Evolutionary conservation across 2,329 filamentous ascomycete species (phyloP), one percentile per base, ranked within the genome.

Genomic region (Phialocephala sp.): DNA sequence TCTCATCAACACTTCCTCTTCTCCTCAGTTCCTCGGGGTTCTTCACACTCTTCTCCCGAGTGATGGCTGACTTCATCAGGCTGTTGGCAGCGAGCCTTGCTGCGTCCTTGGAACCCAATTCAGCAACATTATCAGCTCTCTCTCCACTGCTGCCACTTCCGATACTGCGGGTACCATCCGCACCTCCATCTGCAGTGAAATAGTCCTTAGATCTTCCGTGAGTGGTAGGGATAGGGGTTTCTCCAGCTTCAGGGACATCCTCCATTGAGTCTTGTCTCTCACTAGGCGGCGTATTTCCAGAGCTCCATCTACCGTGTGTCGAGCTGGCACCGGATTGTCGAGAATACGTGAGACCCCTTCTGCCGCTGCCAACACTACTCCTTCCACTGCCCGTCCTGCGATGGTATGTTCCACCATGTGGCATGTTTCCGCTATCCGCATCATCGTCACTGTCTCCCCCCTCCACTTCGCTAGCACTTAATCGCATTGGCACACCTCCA

Each of bases 381-480:
- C 91, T 85, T 22, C 91, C 91, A 73, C 90, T 93, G 55, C 90
- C 89, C 24, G 87, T 91, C 69, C 91, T 83, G 68, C 87, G 87
- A 78, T 94, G 91, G 69, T 88, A 83, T 79, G 84, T 73, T 66
- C 82, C 83, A 71, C 81, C 78, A 72, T 68, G 62, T 35, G 55
- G 50, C 75, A 59, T 78, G 76, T 39, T 80, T 20, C 69, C 69
- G 76, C 80, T 70, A 71, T 78, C 76, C 50, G 90, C 89, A 58
- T 92, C 91, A 52, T 92, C 91, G 60, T 93, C 91, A 75, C 89
- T 92, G 72, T 94, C 92, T 70, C 90, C 93, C 71, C 92, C 93
- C 73, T 97, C 93, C 15, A 98, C 92, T 78, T 99, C 95, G 59
- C 92, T 96, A n/a, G 95, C 94, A 77, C 92, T 97, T 68, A 99